Conservation (phyloP, 495 filamentous ascomycete species). For the Penicillium subrubescens region DNA sequence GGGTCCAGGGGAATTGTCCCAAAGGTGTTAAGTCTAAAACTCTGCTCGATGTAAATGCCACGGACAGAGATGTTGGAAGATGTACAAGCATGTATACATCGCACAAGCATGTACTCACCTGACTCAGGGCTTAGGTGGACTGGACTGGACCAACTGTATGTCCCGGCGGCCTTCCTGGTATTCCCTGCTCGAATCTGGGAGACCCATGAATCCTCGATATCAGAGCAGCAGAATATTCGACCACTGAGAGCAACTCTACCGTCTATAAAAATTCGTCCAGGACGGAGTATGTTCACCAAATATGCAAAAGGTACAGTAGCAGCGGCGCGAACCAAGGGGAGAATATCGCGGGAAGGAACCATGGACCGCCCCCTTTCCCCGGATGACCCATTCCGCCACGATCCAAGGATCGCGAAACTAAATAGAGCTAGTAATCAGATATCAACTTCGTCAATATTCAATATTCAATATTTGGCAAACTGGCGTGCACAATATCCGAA, state of each 20-base stretch:
- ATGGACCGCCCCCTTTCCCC: conserved; percentile 29
- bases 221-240: background rate
- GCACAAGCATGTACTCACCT: background rate
- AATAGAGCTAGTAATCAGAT: background rate
- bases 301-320: background rate
- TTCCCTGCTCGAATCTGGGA: background rate
- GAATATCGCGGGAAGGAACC: conserved; percentile 27
- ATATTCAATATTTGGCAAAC: background rate
- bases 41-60: background rate
- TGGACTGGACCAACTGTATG: background rate
- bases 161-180: background rate
- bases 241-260: background rate
- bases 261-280: background rate
- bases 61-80: background rate
- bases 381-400: conserved; percentile 22
- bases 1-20: background rate
- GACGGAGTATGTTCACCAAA: background rate
- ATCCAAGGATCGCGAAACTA: conserved; percentile 10
- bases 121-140: background rate
- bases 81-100: background rate
- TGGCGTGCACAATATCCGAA: no score
- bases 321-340: conserved; percentile 14
- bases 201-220: background rate
- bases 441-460: background rate
- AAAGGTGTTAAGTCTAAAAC: background rate